Base-by-base conservation (phyloP, 1,284 basidiomycete genomes). In the Leucoagaricus sp. region DNA sequence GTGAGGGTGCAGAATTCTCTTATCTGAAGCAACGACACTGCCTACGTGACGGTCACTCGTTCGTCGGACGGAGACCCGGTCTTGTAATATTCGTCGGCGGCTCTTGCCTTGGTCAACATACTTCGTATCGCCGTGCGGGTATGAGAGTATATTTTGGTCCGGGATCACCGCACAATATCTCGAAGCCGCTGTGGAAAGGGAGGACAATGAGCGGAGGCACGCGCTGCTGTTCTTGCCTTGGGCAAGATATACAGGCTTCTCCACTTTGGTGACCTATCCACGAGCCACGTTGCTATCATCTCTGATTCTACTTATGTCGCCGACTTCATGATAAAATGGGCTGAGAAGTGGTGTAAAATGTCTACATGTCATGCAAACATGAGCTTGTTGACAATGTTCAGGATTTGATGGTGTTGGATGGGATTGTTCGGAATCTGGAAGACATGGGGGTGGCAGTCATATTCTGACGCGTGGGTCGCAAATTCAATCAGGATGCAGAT, bases 191-290 rank as follows among this genome's bases (percentile, higher is more conserved):
- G 12, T n/a, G 40, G 19, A 13, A 8, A 25, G 15, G 52, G 31
- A 4, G 57, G 42, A 28, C 52, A 60, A n/a, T 19, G 53, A 15
- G 59, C 56, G 21, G 59, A 60, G 31, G 46, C 55, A 8, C 23
- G 41, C 6, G 59, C 59, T 4, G 59, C 49, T 3, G 49, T 60
- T 15, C 17, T 55, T 15, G 59, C 56, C 6, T 42, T 60, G 19
- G 28, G 45, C 13, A 47, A 29, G 21, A 45, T 55, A 6, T 8
- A 25, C 38, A 28, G 46, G 44, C 25, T 49, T 21, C 17, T 55
- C 36, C 42, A 23, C 0, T 9, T 28, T 19, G 23, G 53, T 38
- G 13, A 40, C 17, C 15, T 58, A 19, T 8, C 12, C 6, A 23
- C 57, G 8, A 41, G 25, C 6, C 34, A 31, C n/a, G 17, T 55